phyloP scores from a whole-genome alignment of 441 rosid genomes.

The Manihot esculenta region DNA sequence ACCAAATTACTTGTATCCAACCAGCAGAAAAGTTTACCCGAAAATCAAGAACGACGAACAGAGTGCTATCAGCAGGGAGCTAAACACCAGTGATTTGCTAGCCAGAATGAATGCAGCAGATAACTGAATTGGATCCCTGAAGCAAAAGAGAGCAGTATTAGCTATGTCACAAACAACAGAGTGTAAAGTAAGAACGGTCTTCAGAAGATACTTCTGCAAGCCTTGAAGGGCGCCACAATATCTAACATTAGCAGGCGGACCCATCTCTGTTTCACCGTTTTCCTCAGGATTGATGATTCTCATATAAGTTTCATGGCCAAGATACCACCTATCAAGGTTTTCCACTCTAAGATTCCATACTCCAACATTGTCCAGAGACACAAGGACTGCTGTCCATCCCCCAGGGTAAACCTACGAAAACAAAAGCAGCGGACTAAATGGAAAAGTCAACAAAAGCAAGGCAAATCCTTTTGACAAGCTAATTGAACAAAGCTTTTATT shows the following conservation, averaged over 20 bases:
- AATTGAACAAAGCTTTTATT: background rate
- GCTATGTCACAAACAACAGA: background rate
- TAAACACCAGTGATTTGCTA: slow-evolving; percentile 35
- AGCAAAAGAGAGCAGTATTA: slow-evolving; percentile 16
- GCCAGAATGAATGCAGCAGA: slow-evolving; percentile 38
- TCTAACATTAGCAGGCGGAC: slow-evolving; percentile 57
- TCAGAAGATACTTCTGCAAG: slow-evolving; percentile 56
- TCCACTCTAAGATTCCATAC: slow-evolving; percentile 79
- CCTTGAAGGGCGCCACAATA: slow-evolving; percentile 70
- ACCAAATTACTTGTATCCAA: background rate
- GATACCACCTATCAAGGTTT: slow-evolving; percentile 85
- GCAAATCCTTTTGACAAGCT: background rate
- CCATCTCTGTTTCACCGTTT: slow-evolving; percentile 56
- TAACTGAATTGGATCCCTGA: slow-evolving; percentile 44
- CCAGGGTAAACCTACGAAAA: slow-evolving; percentile 77
- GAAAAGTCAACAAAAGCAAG: background rate
- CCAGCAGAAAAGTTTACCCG: slow-evolving; percentile 18
- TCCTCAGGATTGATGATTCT: slow-evolving; percentile 68
- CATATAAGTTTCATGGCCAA: slow-evolving; percentile 80
- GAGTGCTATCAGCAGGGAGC: slow-evolving; percentile 34
- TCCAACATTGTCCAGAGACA: slow-evolving; percentile 79
- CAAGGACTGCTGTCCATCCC: slow-evolving; percentile 86
- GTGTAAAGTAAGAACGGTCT: slow-evolving; percentile 8
- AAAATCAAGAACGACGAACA: slow-evolving; percentile 27
- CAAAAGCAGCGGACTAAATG: background rate